phyloP scores from a whole-genome alignment of 108 stramenopile genomes.

The Nitzschia sp. region DNA sequence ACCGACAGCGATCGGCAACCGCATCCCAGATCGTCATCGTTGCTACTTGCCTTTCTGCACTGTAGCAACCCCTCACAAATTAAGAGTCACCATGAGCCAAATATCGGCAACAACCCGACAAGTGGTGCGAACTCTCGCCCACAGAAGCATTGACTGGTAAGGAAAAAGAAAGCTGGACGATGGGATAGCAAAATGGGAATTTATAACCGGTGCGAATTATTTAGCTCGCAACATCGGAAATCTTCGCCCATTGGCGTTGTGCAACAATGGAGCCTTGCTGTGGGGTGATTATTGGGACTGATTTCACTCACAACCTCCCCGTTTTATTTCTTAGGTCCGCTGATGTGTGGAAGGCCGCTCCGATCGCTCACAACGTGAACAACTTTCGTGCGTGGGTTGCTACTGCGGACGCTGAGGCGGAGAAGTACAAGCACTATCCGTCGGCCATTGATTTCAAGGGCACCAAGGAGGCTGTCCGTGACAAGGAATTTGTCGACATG shows the following conservation, averaged over 20 bases:
- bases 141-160: slow-evolving; percentile 57
- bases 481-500: slow-evolving; percentile 71
- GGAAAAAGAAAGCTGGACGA: slow-evolving; percentile 2
- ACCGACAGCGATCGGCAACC: not conserved
- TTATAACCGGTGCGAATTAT: not conserved
- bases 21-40: too few species aligned
- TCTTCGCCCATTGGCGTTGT: too few species aligned
- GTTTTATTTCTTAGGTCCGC: slow-evolving; percentile 54
- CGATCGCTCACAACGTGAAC: slow-evolving; percentile 70
- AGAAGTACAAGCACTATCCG: slow-evolving; percentile 82
- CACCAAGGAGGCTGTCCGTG: slow-evolving; percentile 73
- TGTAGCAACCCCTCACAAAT: slow-evolving; percentile 1
- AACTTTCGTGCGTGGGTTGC: slow-evolving; percentile 83
- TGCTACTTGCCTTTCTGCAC: not conserved
- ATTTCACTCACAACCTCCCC: not conserved
- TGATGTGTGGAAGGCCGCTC: slow-evolving; percentile 78
- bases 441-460: slow-evolving; percentile 75
- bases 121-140: slow-evolving; percentile 44
- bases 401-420: slow-evolving; percentile 75
- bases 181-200: not conserved
- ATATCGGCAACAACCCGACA: slow-evolving; percentile 49
- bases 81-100: slow-evolving; percentile 41
- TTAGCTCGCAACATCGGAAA: not conserved
- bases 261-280: not conserved
- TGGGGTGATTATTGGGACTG: not conserved